Conservation (phyloP, 441 rosid species). For the Adansonia madagascariensis region DNA sequence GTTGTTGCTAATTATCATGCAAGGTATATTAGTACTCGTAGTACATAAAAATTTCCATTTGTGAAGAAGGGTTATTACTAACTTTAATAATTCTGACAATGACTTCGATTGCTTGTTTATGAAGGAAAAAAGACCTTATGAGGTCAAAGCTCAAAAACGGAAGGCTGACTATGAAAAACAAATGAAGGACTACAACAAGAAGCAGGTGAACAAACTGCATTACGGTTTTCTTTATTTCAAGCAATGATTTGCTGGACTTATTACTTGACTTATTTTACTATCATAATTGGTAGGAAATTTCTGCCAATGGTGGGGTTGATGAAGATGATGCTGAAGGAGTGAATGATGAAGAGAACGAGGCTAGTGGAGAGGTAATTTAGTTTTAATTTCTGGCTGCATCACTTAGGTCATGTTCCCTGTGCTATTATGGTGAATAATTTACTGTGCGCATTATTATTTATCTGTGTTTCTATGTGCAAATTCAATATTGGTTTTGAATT, state of each 20-base stretch:
- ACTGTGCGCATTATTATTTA: background rate
- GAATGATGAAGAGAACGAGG: constrained; percentile 54
- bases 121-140: constrained; percentile 66
- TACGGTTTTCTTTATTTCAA: background rate
- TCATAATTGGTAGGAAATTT: constrained; percentile 38
- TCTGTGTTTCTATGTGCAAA: background rate
- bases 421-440: background rate
- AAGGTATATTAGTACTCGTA: background rate
- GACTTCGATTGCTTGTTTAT: background rate
- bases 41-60: background rate
- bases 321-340: constrained; percentile 51
- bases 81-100: background rate
- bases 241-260: background rate
- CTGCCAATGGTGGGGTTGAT: constrained; percentile 50
- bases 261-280: background rate
- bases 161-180: constrained; percentile 60
- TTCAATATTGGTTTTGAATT: background rate
- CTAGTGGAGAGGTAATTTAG: constrained; percentile 44
- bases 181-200: constrained; percentile 64
- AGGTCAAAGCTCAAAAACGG: constrained; percentile 62
- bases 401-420: background rate
- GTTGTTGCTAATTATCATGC: background rate
- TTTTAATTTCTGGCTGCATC: background rate
- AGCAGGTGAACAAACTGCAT: constrained; percentile 43
- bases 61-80: background rate